Percentiles rank a stretch among this genome's conserved stretches.
phyloP scores from a whole-genome alignment of 495 filamentous ascomycete species.

The Tuber magnatum region DNA sequence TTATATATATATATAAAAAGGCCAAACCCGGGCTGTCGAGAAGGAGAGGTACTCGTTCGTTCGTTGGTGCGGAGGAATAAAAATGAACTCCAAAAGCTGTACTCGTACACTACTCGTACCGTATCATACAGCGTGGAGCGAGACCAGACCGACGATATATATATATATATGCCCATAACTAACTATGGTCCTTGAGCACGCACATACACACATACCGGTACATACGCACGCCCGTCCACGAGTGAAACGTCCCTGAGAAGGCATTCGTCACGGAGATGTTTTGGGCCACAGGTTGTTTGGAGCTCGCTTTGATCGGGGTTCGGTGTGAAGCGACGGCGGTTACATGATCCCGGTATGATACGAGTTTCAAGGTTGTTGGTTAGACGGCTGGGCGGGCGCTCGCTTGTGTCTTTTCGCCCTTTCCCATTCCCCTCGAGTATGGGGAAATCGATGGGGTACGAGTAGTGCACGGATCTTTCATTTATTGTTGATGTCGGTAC shows the following conservation, averaged over 20 bases:
- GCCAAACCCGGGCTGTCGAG: neutral
- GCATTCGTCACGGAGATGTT: neutral
- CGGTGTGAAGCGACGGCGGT: neutral
- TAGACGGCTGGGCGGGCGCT: neutral
- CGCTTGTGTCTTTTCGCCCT: neutral
- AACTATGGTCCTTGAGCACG: neutral
- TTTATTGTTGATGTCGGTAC: too few relatives aligned
- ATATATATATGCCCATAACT: neutral
- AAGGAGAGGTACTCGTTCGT: neutral
- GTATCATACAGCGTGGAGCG: neutral
- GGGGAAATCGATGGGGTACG: neutral
- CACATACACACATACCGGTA: neutral
- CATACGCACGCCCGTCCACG: neutral
- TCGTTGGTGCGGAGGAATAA: neutral
- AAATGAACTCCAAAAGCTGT: neutral
- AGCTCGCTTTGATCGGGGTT: neutral
- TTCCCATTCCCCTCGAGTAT: too few relatives aligned
- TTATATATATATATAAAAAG: too few relatives aligned
- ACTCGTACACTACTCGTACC: neutral
- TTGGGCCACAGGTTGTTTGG: neutral
- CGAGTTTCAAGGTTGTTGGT: neutral
- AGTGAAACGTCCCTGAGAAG: neutral
- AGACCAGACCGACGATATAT: neutral
- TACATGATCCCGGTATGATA: neutral
- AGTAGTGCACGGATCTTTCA: too few relatives aligned